Percentiles rank a stretch among this genome's conserved stretches.
phyloP scores from a whole-genome alignment of 2,329 filamentous ascomycete species.

The Pyrenophora graminea region DNA sequence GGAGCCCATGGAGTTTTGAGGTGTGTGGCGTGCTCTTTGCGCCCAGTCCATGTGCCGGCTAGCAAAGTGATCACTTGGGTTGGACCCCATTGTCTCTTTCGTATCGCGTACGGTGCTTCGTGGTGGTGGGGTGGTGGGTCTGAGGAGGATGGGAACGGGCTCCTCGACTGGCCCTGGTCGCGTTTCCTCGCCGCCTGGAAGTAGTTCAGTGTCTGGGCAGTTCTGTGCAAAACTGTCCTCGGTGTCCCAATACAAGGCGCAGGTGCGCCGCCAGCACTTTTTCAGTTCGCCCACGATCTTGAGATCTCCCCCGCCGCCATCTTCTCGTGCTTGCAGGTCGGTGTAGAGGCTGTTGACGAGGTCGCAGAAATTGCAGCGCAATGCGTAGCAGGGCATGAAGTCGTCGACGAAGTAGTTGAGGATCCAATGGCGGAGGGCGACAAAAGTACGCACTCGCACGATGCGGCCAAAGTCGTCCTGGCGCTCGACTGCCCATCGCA shows the following conservation, averaged over 20 bases:
- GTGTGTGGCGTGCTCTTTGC: constrained; percentile 41
- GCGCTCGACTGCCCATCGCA: constrained; percentile 83
- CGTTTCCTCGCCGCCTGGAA: constrained; percentile 72
- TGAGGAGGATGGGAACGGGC: constrained; percentile 7
- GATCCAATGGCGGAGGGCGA: constrained; percentile 95
- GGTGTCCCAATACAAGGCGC: constrained; percentile 85
- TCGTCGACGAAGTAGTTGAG: constrained; percentile 97
- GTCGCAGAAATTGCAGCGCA: constrained; percentile 79
- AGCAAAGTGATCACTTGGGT: constrained; percentile 46
- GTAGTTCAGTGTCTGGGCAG: constrained; percentile 68
- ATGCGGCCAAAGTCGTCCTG: constrained; percentile 85
- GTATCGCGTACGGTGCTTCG: constrained; percentile 29
- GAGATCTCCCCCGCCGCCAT: constrained; percentile 65
- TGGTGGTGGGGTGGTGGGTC: constrained; percentile 34
- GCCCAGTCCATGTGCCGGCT: constrained; percentile 47
- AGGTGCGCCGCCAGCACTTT: constrained; percentile 94
- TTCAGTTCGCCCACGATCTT: constrained; percentile 95
- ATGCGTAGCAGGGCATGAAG: constrained; percentile 74
- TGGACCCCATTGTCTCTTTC: constrained; percentile 43
- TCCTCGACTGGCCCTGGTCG: constrained; percentile 33
- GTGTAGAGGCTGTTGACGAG: constrained; percentile 70
- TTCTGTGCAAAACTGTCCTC: constrained; percentile 64
- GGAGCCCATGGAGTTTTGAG: constrained; percentile 44
- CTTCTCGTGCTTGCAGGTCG: constrained; percentile 56
- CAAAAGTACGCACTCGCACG: constrained; percentile 93